Percentiles rank a stretch among this genome's conserved stretches.
Evolutionary conservation across 2,329 filamentous ascomycete genomes (phyloP).

Genomic region (Falciphora oryzae): DNA sequence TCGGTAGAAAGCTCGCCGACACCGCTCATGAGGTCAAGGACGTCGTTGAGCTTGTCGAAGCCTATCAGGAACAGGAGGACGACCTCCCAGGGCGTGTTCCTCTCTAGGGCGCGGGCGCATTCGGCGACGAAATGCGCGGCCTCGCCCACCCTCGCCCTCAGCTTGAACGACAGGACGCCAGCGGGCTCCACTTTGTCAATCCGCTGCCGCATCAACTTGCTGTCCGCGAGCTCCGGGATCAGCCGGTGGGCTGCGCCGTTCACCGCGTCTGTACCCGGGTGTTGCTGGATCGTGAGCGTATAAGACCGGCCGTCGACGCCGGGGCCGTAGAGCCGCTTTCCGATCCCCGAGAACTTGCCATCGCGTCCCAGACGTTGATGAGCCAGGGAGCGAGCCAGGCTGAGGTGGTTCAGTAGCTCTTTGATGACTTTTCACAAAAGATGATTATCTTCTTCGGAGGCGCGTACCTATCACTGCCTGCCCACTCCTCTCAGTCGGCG

Average conservation of each 20-base stretch:
- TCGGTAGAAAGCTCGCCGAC: too few relatives aligned
- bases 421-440: too few relatives aligned
- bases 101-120: background rate
- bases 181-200: background rate
- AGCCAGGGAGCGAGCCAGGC: too few relatives aligned
- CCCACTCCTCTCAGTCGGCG: too few relatives aligned
- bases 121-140: too few relatives aligned
- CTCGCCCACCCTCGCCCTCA: too few relatives aligned
- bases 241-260: background rate
- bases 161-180: background rate
- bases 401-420: too few relatives aligned
- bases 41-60: background rate
- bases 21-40: too few relatives aligned
- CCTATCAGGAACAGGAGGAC: background rate
- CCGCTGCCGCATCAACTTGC: background rate
- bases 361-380: too few relatives aligned
- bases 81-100: background rate
- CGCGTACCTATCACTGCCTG: too few relatives aligned
- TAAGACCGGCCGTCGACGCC: background rate
- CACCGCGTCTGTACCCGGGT: background rate
- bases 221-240: background rate
- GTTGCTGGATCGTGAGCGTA: background rate
- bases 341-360: conserved; percentile 9
- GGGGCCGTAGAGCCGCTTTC: background rate
- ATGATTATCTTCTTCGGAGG: too few relatives aligned